phyloP scores from a whole-genome alignment of 2,329 filamentous ascomycete genomes.

The Fusarium devonianum region DNA sequence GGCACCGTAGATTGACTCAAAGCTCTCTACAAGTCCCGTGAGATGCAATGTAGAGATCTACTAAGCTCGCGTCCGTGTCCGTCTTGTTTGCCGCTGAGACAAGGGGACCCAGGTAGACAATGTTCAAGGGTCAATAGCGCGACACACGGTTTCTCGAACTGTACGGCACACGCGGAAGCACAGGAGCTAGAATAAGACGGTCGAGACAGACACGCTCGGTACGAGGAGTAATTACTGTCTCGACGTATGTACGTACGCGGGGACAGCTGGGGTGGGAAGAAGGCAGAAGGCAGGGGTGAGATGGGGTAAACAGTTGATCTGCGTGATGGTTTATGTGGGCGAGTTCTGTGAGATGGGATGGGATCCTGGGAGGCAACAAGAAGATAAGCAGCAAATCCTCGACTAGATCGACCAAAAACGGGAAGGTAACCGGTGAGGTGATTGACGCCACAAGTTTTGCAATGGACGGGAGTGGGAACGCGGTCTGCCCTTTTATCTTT shows the following conservation, averaged over 20 bases:
- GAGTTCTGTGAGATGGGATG: conserved; percentile 23
- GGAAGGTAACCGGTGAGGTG: conserved; percentile 37
- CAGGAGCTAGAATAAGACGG: conserved; percentile 7
- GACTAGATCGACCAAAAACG: conserved; percentile 20
- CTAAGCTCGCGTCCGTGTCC: conserved; percentile 24
- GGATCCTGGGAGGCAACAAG: conserved; percentile 15
- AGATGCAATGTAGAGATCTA: conserved; percentile 23
- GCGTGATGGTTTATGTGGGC: conserved; percentile 16
- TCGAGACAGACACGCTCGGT: conserved; percentile 8
- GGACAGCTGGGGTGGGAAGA: conserved; percentile 5
- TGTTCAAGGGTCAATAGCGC: conserved; percentile 12
- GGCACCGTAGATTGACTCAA: conserved; percentile 3
- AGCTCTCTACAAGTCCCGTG: conserved; percentile 23
- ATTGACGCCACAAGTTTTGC: conserved; percentile 41
- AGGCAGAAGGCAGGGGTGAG: conserved; percentile 8
- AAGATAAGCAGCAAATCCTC: conserved; percentile 25
- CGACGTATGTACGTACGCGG: conserved; percentile 1
- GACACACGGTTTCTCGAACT: conserved; percentile 5
- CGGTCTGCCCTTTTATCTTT: conserved; percentile 24
- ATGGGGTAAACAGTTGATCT: conserved; percentile 24
- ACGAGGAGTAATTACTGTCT: conserved; percentile 11
- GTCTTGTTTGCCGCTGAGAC: conserved; percentile 9
- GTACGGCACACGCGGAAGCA: conserved; percentile 17
- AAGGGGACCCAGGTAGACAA: conserved; percentile 19
- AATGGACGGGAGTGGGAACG: conserved; percentile 32